These are phyloP conservation scores for Penicillium argentinense DNA, from an alignment of 495 filamentous ascomycete species.

Conservation along the genomic window DNA sequence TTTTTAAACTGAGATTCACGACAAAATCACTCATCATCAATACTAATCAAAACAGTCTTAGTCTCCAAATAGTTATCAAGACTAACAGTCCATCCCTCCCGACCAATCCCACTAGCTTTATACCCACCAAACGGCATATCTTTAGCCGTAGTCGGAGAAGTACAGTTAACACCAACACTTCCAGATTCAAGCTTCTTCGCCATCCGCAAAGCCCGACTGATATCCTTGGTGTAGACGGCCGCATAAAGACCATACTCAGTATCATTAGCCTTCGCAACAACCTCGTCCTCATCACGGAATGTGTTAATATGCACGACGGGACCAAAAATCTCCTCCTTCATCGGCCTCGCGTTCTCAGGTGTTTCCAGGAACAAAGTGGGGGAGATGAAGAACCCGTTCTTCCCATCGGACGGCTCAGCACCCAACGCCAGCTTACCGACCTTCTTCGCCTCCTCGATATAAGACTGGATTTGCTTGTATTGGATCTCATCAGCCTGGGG, in stretches of 20 bases:
- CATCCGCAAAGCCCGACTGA: conserved; percentile 47
- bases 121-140: conserved; percentile 51
- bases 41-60: conserved; percentile 47
- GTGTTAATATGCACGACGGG: conserved; percentile 43
- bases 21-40: conserved; percentile 11
- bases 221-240: conserved; percentile 48
- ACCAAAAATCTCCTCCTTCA: conserved; percentile 50
- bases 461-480: conserved; percentile 83
- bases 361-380: conserved; percentile 46
- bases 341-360: conserved; percentile 30
- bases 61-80: conserved; percentile 44
- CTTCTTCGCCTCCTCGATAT: conserved; percentile 78
- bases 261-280: conserved; percentile 40
- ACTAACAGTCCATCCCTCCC: conserved; percentile 44
- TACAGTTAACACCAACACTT: conserved; percentile 54
- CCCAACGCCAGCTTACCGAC: conserved; percentile 45
- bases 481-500: conserved; percentile 84
- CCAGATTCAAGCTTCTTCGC: conserved; percentile 49
- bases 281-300: conserved; percentile 40
- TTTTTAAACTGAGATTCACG: too few species aligned
- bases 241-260: conserved; percentile 43
- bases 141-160: conserved; percentile 30
- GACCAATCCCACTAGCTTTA: conserved; percentile 51
- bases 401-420: background rate
- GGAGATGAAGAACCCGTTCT: conserved; percentile 43